Evolutionary conservation across 2,329 filamentous ascomycete genomes (phyloP), one percentile per base, ranked within the genome.

Genomic region (Diaporthe helianthi): DNA sequence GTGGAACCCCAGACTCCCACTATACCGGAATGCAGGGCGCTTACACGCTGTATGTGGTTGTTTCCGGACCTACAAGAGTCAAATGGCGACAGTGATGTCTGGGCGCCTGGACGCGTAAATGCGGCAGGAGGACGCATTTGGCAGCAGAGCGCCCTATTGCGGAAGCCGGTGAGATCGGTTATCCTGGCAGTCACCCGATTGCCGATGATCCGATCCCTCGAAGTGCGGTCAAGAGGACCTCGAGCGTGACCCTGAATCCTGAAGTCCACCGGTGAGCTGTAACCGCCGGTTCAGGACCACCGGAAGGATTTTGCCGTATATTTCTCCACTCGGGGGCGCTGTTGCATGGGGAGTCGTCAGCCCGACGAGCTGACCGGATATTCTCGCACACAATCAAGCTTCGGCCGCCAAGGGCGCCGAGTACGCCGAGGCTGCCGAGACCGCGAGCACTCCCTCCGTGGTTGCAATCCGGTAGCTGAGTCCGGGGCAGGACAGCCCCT

Each of bases 371-470:
- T 61, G 58, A 47, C 58, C 58, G 58, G 58, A 61, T 61, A 47
- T 61, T 61, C 41, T 61, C 58, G 41, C 19, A 61, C 26, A 33
- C 58, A 61, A 61, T 33, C 58, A 61, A 61, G 58, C 58, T 61
- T 61, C 58, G 58, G 58, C 58, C 58, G 58, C 58, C 58, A 61
- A 61, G 58, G 10, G 41, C 58, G 58, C 58, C 58, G 58, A 61
- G 58, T 61, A 47, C 58, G 58, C 58, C 58, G 58, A 61, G 58
- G 58, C 58, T 47, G 58, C 58, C 58, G 58, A 61, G 58, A 61
- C 58, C 58, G 58, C 58, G 58, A 61, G 58, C 58, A 47, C 58
- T 61, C 58, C 58, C 58, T 61, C 58, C 58, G 58, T 61, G 58
- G 58, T 61, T 8, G 58, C 41, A 61, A 61, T 61, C 58, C 58